Evolutionary conservation across 805 yeast species (phyloP), one percentile per base, ranked within the genome.

Genomic region (Wickerhamiella bombiphila): DNA sequence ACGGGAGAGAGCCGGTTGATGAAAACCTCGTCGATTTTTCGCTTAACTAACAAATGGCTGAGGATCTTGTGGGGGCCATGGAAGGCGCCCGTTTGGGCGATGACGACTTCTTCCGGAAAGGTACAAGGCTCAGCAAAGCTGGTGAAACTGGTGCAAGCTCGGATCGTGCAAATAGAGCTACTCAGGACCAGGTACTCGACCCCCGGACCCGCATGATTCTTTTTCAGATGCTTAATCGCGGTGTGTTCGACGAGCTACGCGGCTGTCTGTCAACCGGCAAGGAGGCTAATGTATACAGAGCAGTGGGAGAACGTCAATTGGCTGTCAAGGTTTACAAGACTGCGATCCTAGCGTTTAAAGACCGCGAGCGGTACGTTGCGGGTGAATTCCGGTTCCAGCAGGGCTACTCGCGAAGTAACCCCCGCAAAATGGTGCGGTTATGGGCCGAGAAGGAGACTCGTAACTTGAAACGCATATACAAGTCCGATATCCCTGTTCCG

Each of bases 391-490:
- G 99, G 39, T 91, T 91, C 60, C 65, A 96, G 52, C 80, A 81
- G 53, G 82, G 88, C 49, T 72, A 74, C 29, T 71, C 69, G 40
- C 85, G 81, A 51, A 83, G 85, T 47, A 91, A 91, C 53, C 97
- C 97, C 7, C 69, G 98, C 53, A 88, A 88, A 54, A 88, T 91
- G 96, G 94, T 91, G 44, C 83, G 82, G 57, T 70, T 86, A 18
- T 91, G 99, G 99, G 97, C 98, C 0, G 98, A 91, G 56, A 91
- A 91, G 54, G 99, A 91, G 60, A 88, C 86, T 48, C 63, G 99
- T 39, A 91, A 91, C 55, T 66, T 91, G 57, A 88, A 82, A 56
- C 69, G 99, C 53, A 65, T 91, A 16, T 63, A 79, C 55, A 55
- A 68, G 33, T 69, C 75, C 40, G 94, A 93, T 0, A 79, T 91